Conservation (phyloP, 306 rosid genomes). For the Cercis canadensis region DNA sequence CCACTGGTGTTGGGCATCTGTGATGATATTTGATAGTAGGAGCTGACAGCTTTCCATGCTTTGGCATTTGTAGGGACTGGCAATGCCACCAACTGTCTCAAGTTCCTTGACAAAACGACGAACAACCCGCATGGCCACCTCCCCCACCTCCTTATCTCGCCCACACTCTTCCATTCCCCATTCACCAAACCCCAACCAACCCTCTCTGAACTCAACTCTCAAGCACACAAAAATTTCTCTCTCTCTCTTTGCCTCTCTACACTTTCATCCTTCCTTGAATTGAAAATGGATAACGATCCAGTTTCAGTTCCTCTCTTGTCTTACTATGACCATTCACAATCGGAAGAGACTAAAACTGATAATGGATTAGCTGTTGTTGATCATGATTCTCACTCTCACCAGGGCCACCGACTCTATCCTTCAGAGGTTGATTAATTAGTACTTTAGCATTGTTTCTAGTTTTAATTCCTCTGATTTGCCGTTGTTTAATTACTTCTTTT, state of each 20-base stretch:
- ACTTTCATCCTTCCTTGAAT: not conserved
- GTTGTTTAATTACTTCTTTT: too few relatives aligned
- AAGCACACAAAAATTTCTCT: too few relatives aligned
- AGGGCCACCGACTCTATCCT: not conserved
- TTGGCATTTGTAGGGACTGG: conserved; percentile 20
- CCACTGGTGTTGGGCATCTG: too few relatives aligned
- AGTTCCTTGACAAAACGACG: conserved; percentile 25
- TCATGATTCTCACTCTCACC: not conserved
- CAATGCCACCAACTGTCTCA: conserved; percentile 21
- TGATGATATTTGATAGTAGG: too few relatives aligned
- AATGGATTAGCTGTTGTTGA: too few relatives aligned
- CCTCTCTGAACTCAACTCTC: not conserved
- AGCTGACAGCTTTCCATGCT: conserved; percentile 21
- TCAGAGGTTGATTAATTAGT: too few relatives aligned
- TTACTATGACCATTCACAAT: not conserved
- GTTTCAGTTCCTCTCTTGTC: conserved; percentile 27
- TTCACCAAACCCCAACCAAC: conserved; percentile 35
- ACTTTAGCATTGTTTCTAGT: not conserved
- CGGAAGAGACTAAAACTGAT: not conserved
- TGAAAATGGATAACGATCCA: conserved; percentile 16
- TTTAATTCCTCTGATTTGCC: not conserved
- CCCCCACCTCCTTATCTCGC: not conserved
- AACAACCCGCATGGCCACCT: conserved; percentile 15
- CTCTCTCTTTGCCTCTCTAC: too few relatives aligned
- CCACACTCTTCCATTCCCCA: not conserved